phyloP scores from a whole-genome alignment of 257 asterid species.

The Capsicum baccatum region DNA sequence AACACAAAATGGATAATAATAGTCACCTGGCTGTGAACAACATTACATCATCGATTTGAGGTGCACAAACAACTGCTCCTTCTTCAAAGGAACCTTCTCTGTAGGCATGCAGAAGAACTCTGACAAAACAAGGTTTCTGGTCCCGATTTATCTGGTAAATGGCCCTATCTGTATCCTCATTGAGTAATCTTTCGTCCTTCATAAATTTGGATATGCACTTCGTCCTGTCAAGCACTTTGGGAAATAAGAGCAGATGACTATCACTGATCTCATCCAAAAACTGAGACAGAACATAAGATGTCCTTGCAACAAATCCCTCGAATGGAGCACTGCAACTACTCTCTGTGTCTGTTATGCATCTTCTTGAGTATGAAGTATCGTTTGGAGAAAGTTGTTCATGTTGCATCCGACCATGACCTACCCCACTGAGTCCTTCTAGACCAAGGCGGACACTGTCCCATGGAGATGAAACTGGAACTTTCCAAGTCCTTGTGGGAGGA shows the following conservation, averaged over 20 bases:
- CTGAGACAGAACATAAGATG: slow-evolving; percentile 54
- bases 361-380: slow-evolving; percentile 31
- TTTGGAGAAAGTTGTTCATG: slow-evolving; percentile 27
- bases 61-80: slow-evolving; percentile 90
- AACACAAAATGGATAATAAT: slow-evolving; percentile 28
- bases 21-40: slow-evolving; percentile 60
- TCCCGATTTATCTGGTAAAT: slow-evolving; percentile 40
- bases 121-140: slow-evolving; percentile 53
- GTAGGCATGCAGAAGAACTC: slow-evolving; percentile 65
- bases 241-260: slow-evolving; percentile 59
- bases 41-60: slow-evolving; percentile 58
- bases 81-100: slow-evolving; percentile 81
- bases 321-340: slow-evolving; percentile 42
- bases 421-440: slow-evolving; percentile 33
- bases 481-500: slow-evolving; percentile 51
- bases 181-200: slow-evolving; percentile 52
- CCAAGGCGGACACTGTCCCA: slow-evolving; percentile 62
- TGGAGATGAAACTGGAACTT: slow-evolving; percentile 68
- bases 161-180: slow-evolving; percentile 33
- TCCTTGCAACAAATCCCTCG: slow-evolving; percentile 69
- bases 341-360: slow-evolving; percentile 30
- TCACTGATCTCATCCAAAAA: slow-evolving; percentile 40
- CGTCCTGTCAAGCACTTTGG: slow-evolving; percentile 47
- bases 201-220: slow-evolving; percentile 48
- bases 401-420: slow-evolving; percentile 36